phyloP scores from a whole-genome alignment of 176 grass and related monocot species.

The Calamus simplicifolius region DNA sequence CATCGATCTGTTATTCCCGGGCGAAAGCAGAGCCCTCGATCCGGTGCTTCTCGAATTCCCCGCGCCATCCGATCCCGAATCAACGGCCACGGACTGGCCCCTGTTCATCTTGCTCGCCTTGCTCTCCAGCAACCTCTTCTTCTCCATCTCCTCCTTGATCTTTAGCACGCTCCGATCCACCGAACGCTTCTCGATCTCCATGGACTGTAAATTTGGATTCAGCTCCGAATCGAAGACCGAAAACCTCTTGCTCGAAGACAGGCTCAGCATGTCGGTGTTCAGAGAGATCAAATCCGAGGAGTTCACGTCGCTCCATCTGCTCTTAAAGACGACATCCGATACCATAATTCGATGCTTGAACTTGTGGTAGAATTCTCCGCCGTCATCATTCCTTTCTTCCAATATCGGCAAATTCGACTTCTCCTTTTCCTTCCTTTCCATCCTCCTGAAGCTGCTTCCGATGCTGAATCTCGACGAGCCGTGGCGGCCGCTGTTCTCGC shows the following conservation, averaged over 20 bases:
- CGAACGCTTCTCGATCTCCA: neutral
- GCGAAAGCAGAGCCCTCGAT: slow-evolving; percentile 31
- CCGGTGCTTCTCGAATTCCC: slow-evolving; percentile 3
- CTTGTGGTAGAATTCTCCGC: slow-evolving; percentile 29
- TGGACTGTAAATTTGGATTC: too few relatives aligned
- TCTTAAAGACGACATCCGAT: slow-evolving; percentile 67
- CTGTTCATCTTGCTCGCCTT: slow-evolving; percentile 6
- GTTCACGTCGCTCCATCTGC: slow-evolving; percentile 94
- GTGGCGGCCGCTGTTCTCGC: slow-evolving; percentile 23
- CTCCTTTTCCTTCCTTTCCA: neutral
- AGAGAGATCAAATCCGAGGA: slow-evolving; percentile 62
- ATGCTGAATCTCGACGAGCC: slow-evolving; percentile 38
- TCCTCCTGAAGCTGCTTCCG: slow-evolving; percentile 5
- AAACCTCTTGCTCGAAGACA: slow-evolving; percentile 39
- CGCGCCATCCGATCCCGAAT: neutral
- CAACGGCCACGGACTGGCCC: neutral
- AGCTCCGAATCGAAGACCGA: neutral
- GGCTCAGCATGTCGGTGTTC: slow-evolving; percentile 52
- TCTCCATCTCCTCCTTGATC: slow-evolving; percentile 40
- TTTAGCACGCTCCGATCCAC: neutral
- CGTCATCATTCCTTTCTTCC: neutral
- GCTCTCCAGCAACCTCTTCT: slow-evolving; percentile 33
- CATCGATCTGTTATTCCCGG: slow-evolving; percentile 50
- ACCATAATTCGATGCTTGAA: slow-evolving; percentile 71
- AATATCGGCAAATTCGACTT: neutral